Evolutionary conservation across 2,329 filamentous ascomycete species (phyloP), one percentile per base, ranked within the genome.

Genomic region (Ceratocystis cacaofunesta): DNA sequence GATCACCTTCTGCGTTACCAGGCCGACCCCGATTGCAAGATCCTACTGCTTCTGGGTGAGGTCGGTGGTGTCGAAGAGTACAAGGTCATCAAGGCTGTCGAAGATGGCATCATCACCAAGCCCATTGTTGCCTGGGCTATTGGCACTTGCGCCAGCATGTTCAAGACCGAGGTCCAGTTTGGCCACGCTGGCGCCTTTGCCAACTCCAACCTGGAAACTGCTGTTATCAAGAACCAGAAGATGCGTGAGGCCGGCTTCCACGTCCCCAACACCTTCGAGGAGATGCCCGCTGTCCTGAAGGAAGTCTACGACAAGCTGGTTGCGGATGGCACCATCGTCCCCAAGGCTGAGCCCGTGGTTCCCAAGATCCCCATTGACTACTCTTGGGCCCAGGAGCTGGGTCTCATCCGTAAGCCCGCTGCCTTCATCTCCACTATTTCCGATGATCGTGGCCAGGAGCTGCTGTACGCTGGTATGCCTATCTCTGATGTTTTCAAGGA

Each of bases 331-430:
- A 88, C 84, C 73, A 91, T 99, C 77, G 85, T 85, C 75, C 92
- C 92, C 72, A 84, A 89, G 76, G 77, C 89, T 46, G 94, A 99
- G 83, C 94, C 94, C 66, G 83, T 88, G 63, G 90, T 95, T 52
- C 94, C 94, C 77, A 99, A 99, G 88, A 99, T 99, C 76, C 94
- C 94, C 74, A 95, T 99, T 73, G 94, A 99, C 79, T 99, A 99
- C 85, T 92, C 92, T 52, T 99, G 94, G 94, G 94, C 94, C 25
- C 94, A 99, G 81, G 94, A 99, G 80, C 89, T 99, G 70, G 94
- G 94, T 75, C 92, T 99, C 72, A 94, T 99, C 83, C 92, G 94
- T 82, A 99, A 99, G 85, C 94, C 94, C 70, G 94, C 94, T 77
- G 94, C 94, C 71, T 99, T 99, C 83, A 99, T 99, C 78, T 99